Conservation (phyloP, 2,329 filamentous ascomycete genomes). For the Mollisia scopiformis region DNA sequence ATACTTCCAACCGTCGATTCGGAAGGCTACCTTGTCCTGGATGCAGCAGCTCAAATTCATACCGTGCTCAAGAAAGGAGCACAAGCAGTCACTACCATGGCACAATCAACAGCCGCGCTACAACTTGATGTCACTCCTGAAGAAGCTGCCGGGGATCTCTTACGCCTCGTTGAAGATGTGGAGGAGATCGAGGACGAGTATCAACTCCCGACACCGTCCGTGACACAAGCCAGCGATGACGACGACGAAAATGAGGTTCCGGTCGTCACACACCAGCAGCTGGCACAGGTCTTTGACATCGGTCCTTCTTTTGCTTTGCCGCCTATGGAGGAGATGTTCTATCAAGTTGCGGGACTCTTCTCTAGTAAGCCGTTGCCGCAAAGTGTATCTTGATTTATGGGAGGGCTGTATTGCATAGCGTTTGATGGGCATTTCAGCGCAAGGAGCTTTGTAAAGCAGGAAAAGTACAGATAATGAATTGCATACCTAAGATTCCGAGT, state of each 20-base stretch:
- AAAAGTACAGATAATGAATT: neutral
- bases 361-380: conserved; percentile 53
- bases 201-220: conserved; percentile 33
- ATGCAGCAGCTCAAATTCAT: conserved; percentile 75
- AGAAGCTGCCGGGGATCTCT: conserved; percentile 24
- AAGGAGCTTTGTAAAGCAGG: neutral
- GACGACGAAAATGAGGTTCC: conserved; percentile 57
- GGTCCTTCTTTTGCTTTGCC: conserved; percentile 71
- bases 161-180: conserved; percentile 30
- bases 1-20: conserved; percentile 66
- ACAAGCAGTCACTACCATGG: conserved; percentile 53
- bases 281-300: conserved; percentile 72
- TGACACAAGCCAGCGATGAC: conserved; percentile 43
- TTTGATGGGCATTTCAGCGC: neutral
- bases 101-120: conserved; percentile 54
- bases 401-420: neutral
- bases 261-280: conserved; percentile 68
- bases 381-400: neutral
- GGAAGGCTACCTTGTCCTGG: conserved; percentile 75
- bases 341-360: conserved; percentile 69
- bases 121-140: conserved; percentile 39
- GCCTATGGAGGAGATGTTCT: conserved; percentile 76
- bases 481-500: neutral
- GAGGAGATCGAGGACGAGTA: conserved; percentile 38
- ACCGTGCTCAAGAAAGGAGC: conserved; percentile 62